Evolutionary conservation across 2,329 filamentous ascomycete genomes (phyloP).

Genomic region (Paecilomyces sp.): DNA sequence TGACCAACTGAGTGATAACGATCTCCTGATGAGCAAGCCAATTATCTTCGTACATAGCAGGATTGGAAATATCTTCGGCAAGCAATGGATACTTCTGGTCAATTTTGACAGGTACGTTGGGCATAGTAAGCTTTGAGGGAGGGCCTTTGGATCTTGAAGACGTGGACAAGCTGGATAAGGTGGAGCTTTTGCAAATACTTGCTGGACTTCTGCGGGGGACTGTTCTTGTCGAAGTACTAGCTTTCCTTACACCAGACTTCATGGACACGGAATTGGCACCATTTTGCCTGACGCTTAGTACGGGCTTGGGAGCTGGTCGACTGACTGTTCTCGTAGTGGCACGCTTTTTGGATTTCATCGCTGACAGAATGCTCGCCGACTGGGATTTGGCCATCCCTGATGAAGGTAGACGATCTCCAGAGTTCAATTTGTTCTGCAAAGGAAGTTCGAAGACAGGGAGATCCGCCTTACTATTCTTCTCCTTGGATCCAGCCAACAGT

Average conservation of each 20-base stretch:
- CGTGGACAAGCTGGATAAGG: slow-evolving; percentile 7
- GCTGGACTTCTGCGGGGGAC: background rate
- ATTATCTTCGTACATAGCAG: slow-evolving; percentile 56
- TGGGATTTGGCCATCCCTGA: slow-evolving; percentile 10
- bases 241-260: background rate
- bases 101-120: slow-evolving; percentile 19
- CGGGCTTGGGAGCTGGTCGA: background rate
- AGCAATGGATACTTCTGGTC: slow-evolving; percentile 45
- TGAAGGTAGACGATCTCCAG: slow-evolving; percentile 12
- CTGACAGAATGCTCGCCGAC: background rate
- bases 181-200: slow-evolving; percentile 7
- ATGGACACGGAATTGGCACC: slow-evolving; percentile 4
- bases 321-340: background rate
- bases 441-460: slow-evolving; percentile 6
- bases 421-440: slow-evolving; percentile 22
- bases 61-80: slow-evolving; percentile 46
- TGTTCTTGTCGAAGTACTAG: background rate
- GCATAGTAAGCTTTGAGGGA: slow-evolving; percentile 23
- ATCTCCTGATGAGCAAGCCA: slow-evolving; percentile 58
- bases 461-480: slow-evolving; percentile 8
- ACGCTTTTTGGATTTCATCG: background rate
- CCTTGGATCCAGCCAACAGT: slow-evolving; percentile 11
- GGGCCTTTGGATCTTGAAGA: slow-evolving; percentile 15
- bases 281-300: slow-evolving; percentile 9
- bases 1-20: slow-evolving; percentile 54